These are phyloP conservation scores for Podaxis rugospora DNA, from an alignment of 768 basidiomycete species.

Conservation along the genomic window DNA sequence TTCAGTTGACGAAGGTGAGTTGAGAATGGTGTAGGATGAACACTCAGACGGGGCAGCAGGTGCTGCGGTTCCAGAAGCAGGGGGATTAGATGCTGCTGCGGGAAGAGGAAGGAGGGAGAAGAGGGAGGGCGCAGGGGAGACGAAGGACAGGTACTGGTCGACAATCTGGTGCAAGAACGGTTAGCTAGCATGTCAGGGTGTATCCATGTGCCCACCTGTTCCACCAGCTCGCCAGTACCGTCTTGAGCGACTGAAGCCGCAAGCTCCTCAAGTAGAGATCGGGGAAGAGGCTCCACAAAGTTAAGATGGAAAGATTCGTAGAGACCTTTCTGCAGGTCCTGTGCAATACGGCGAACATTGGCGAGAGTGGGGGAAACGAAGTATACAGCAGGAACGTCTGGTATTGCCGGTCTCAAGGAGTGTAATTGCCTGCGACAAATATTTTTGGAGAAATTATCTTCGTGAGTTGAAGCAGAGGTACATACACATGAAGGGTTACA, in stretches of 20 bases:
- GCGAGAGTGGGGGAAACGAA: conserved; percentile 87
- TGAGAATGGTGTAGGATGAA: conserved; percentile 77
- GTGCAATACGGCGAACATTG: conserved; percentile 88
- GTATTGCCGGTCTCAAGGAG: conserved; percentile 78
- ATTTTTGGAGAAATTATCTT: conserved; percentile 1
- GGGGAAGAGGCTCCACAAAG: conserved; percentile 89
- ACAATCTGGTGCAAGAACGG: conserved; percentile 54
- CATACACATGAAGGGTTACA: conserved; percentile 96
- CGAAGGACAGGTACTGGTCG: conserved; percentile 96
- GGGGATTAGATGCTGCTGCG: conserved; percentile 20
- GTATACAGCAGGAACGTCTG: conserved; percentile 96
- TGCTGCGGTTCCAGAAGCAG: conserved; percentile 28
- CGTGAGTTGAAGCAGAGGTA: conserved; percentile 14
- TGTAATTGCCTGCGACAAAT: conserved; percentile 72
- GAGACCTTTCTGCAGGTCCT: conserved; percentile 84
- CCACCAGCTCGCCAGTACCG: conserved; percentile 76
- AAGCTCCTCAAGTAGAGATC: conserved; percentile 88
- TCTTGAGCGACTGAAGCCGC: conserved; percentile 84
- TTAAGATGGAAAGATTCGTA: conserved; percentile 95
- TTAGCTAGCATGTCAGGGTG: conserved; percentile 6
- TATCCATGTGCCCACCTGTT: conserved; percentile 48
- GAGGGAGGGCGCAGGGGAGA: conserved; percentile 86
- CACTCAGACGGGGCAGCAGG: conserved; percentile 26
- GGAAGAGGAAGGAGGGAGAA: conserved; percentile 82
- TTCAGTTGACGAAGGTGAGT: conserved; percentile 87